Evolutionary conservation across 371 early-diverging fungal genomes (phyloP).

Genomic region (Mucor circinelloides): DNA sequence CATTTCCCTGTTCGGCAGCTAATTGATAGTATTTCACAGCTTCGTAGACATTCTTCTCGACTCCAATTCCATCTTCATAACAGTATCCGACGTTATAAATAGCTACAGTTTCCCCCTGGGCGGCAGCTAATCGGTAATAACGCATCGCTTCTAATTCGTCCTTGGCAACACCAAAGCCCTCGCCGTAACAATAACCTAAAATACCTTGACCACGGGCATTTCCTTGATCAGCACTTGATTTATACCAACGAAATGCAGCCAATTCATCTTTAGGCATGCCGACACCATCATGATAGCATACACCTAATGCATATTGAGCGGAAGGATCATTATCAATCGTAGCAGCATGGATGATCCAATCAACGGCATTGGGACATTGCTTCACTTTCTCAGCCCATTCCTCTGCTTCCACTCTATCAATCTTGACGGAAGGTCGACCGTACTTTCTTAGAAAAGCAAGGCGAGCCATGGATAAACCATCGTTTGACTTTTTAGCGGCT

Average conservation of each 20-base stretch:
- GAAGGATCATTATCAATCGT: constrained; percentile 37
- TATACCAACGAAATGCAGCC: constrained; percentile 63
- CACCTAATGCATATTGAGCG: constrained; percentile 61
- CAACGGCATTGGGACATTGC: constrained; percentile 40
- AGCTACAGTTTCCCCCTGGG: constrained; percentile 85
- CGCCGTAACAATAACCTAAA: constrained; percentile 74
- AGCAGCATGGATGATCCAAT: constrained; percentile 65
- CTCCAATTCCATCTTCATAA: constrained; percentile 92
- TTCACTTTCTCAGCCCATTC: constrained; percentile 48
- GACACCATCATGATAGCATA: constrained; percentile 73
- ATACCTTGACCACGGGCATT: constrained; percentile 72
- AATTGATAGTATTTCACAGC: constrained; percentile 90
- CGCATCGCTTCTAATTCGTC: constrained; percentile 77
- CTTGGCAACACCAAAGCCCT: constrained; percentile 76
- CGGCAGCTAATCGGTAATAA: constrained; percentile 87
- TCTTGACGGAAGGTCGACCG: constrained; percentile 71
- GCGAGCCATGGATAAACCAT: constrained; percentile 62
- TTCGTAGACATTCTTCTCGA: constrained; percentile 72
- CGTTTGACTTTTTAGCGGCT: constrained; percentile 37
- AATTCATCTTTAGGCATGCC: constrained; percentile 53
- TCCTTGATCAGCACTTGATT: constrained; percentile 59
- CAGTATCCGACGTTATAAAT: constrained; percentile 94
- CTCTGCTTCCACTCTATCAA: constrained; percentile 71
- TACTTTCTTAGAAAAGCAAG: constrained; percentile 75
- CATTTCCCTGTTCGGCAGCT: constrained; percentile 82